phyloP scores from a whole-genome alignment of 257 asterid species.

The Solanum arcanum region DNA sequence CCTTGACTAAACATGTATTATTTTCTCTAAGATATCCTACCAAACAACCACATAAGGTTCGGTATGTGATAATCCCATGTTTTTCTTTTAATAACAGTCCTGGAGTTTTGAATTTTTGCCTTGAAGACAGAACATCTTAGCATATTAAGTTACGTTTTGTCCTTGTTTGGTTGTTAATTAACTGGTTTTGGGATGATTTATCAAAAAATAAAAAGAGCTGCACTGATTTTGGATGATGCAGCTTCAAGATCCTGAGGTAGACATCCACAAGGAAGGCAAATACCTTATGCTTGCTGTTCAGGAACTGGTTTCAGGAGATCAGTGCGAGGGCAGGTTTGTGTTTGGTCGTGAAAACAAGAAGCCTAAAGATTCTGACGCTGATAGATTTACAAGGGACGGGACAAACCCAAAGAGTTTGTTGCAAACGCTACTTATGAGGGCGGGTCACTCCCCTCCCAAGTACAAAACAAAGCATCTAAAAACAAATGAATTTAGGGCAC shows the following conservation, averaged over 20 bases:
- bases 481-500: constrained; percentile 85
- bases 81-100: background rate
- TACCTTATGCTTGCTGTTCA: constrained; percentile 89
- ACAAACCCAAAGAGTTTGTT: constrained; percentile 88
- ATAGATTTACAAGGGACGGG: constrained; percentile 77
- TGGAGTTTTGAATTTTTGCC: background rate
- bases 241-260: constrained; percentile 73
- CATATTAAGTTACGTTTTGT: background rate
- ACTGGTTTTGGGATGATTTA: background rate
- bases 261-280: constrained; percentile 90
- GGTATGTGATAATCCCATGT: background rate
- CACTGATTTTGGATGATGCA: constrained; percentile 19
- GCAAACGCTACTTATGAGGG: constrained; percentile 92
- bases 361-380: constrained; percentile 39
- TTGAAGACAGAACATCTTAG: background rate
- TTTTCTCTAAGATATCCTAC: background rate
- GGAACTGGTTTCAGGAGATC: constrained; percentile 85
- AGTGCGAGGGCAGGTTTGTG: constrained; percentile 86
- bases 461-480: constrained; percentile 93
- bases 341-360: constrained; percentile 87
- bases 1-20: background rate
- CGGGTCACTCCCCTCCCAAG: constrained; percentile 97
- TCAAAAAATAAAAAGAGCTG: background rate
- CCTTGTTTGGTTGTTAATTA: background rate
- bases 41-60: background rate